Evolutionary conservation across 805 yeast species (phyloP).

Genomic region (Schizosaccharomyces osmophilus): DNA sequence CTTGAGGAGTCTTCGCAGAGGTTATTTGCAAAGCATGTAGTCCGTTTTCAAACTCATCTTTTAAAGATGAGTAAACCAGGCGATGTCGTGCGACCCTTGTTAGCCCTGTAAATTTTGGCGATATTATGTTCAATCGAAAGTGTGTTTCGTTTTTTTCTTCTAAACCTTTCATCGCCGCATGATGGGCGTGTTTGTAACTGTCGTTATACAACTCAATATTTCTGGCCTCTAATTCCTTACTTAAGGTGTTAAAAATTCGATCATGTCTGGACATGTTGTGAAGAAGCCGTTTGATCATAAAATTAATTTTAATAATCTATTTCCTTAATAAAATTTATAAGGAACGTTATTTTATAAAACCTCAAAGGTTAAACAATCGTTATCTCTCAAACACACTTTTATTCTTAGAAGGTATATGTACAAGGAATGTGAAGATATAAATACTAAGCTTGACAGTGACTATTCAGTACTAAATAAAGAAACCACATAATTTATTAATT

Average conservation of each 20-base stretch:
- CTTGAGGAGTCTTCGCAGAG: not conserved
- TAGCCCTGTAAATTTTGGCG: not conserved
- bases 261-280: not conserved
- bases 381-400: too few species aligned
- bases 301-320: too few species aligned
- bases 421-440: too few species aligned
- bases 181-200: not conserved
- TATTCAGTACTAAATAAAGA: too few species aligned
- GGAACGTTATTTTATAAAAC: too few species aligned
- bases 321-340: too few species aligned
- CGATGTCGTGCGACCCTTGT: not conserved
- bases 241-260: not conserved
- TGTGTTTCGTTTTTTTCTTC: not conserved
- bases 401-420: too few species aligned
- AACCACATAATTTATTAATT: too few species aligned
- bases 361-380: too few species aligned
- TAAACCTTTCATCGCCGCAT: not conserved
- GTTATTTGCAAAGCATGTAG: not conserved
- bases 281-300: not conserved
- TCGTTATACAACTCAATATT: not conserved
- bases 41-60: not conserved
- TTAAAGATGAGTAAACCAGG: not conserved
- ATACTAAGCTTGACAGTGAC: too few species aligned
- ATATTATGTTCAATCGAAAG: not conserved
- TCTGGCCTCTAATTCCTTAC: not conserved